Evolutionary conservation across 2,329 filamentous ascomycete species (phyloP), one percentile per base, ranked within the genome.

Genomic region (Blastomyces silverae): DNA sequence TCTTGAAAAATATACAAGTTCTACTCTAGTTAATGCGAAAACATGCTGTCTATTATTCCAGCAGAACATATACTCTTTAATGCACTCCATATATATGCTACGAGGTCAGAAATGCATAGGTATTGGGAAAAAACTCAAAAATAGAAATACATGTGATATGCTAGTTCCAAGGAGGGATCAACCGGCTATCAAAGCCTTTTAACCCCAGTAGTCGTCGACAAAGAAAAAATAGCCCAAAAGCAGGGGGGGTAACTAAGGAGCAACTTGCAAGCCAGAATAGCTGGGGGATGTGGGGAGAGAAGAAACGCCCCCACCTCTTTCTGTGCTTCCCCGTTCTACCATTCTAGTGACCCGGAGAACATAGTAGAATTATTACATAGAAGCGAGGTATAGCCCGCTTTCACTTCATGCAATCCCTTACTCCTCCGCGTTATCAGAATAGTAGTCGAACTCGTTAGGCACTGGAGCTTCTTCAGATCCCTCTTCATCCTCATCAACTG

Each of bases 401-500:
- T 13, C 22, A 31, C 46, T 25, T 10, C 17, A 53, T 25, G 61
- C 11, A 44, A 52, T 20, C 39, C 52, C 22, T 48, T 64, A 63
- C 20, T 64, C 73, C 39, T 75, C 74, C 57, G 75, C 76, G 5
- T 70, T 73, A 55, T 81, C 79, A 50, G 77, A 76, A 69, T 80
- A 75, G 65, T 82, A 82, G 22, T 76, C 73, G 66, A 82, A 82
- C 57, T 81, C 79, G 48, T 76, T 70, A 2, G 80, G 80, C 34
- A 81, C 69, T 39, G 79, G 79, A 7, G 80, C 80, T 66, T 81
- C 80, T 66, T 81, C 79, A 37, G 71, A 78, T 7, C 77, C 79
- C 66, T 81, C 79, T 46, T 80, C 79, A 67, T 81, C 79, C 66
- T 97, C 93, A 71, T 97, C 92, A 3, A 96, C 86, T 6, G 92